Conservation (phyloP, 805 yeast genomes). For the Danielia oregonensis region DNA sequence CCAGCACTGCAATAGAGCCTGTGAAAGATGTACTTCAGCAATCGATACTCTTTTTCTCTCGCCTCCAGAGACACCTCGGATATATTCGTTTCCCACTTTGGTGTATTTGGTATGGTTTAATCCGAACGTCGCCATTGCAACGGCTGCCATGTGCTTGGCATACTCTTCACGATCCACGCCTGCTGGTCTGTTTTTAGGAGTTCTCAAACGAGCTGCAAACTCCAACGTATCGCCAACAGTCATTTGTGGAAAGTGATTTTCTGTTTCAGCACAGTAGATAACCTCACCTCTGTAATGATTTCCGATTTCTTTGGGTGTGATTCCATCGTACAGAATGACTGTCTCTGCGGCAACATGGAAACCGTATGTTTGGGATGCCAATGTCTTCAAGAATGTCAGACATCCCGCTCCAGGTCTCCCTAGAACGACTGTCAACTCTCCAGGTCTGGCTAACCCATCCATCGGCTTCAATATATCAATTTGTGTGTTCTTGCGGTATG, state of each 20-base stretch:
- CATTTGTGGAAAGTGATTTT: constrained; percentile 53
- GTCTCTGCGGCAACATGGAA: constrained; percentile 32
- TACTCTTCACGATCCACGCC: constrained; percentile 29
- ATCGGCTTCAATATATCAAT: constrained; percentile 30
- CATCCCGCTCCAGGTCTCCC: constrained; percentile 43
- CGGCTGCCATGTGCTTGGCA: constrained; percentile 51
- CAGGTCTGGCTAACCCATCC: constrained; percentile 36
- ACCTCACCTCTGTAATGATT: constrained; percentile 35
- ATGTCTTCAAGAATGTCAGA: constrained; percentile 37
- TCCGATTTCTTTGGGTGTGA: constrained; percentile 25
- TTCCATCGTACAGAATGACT: constrained; percentile 31
- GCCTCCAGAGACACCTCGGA: constrained; percentile 81
- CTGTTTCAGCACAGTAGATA: constrained; percentile 49
- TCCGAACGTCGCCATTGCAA: constrained; percentile 54
- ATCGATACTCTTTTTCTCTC: constrained; percentile 82
- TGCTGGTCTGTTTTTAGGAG: constrained; percentile 33
- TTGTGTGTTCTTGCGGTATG: no score
- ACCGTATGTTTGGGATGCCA: constrained; percentile 37
- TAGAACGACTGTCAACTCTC: constrained; percentile 38
- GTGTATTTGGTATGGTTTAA: constrained; percentile 57
- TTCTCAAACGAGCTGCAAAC: constrained; percentile 52
- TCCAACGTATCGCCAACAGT: constrained; percentile 54
- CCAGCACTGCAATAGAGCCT: constrained; percentile 65
- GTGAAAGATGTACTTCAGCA: constrained; percentile 69
- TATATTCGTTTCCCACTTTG: constrained; percentile 57